Percentiles rank a stretch among this genome's conserved stretches.
Evolutionary conservation across 139 green algal species (phyloP).

Genomic region (Eudorina sp.): DNA sequence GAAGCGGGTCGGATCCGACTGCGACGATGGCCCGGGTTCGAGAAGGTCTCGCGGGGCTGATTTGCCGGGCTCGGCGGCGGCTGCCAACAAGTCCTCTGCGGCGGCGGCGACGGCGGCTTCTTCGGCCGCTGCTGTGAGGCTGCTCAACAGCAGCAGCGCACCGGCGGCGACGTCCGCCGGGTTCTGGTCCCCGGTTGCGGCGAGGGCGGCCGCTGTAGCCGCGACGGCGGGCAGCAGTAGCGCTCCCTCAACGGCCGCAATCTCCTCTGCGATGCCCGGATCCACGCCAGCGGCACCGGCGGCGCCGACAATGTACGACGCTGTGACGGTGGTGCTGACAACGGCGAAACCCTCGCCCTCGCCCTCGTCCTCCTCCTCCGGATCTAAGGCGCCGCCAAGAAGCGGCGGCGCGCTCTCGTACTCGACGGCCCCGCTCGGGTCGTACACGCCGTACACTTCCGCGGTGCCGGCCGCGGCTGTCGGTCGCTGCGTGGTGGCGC

Average conservation of each 20-base stretch:
- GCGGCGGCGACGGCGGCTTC: not conserved
- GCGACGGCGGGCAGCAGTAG: not conserved
- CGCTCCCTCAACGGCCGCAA: not conserved
- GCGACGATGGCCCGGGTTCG: too few species aligned
- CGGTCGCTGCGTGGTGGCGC: not conserved
- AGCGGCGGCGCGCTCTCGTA: not conserved
- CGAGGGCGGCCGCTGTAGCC: not conserved
- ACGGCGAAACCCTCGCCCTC: not conserved
- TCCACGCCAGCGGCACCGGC: not conserved
- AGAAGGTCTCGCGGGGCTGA: too few species aligned
- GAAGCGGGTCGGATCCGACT: too few species aligned
- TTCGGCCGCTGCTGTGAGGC: not conserved
- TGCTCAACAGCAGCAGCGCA: not conserved
- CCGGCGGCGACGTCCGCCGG: not conserved
- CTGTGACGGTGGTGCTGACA: not conserved
- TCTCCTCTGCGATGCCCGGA: not conserved
- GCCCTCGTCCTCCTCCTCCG: slow-evolving; percentile 3
- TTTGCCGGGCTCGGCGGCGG: too few species aligned
- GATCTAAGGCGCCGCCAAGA: not conserved
- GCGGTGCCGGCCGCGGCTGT: not conserved
- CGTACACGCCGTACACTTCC: slow-evolving; percentile 35
- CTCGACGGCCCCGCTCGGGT: slow-evolving; percentile 27
- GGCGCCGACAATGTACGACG: not conserved
- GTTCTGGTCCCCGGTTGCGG: not conserved
- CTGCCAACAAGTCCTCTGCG: not conserved